Base-by-base conservation (phyloP, 371 early-diverging fungal species). In the Mortierella sp. region DNA sequence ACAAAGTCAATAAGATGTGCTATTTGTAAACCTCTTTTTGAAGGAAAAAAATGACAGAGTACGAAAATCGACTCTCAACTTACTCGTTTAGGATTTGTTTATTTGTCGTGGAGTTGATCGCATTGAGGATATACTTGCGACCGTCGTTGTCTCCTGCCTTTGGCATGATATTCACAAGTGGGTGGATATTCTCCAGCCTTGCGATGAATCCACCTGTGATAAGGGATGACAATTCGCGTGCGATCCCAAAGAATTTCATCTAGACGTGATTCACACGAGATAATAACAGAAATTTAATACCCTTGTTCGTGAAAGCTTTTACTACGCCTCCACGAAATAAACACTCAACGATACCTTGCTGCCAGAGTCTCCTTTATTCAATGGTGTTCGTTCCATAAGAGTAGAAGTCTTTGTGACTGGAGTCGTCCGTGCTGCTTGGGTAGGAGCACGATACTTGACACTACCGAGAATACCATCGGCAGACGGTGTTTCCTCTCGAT, bases 71-170 rank as follows among this genome's bases (percentile, higher is more conserved):
- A 22, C 10, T 61, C 22, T 9, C 10, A 7, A 61, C 61, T 22
- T 69, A 79, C 79, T 52, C 66, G 26, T 61, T 37, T 9, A 70
- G 70, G 26, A 79, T 67, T 37, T 11, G 43, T 50, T 48, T 22
- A 4, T 34, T 19, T 29, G 71, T 74, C 8, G 79, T 79, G 5
- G 44, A 71, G 29, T 70, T 48, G 19, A 79, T 67, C 1, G 71
- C 58, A 39, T 74, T 79, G 22, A 79, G 74, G 34, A 79, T 70
- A 45, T 66, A 44, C 39, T 58, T 74, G 61, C 45, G 74, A 1
- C 68, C 74, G 11, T 6, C 41, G 19, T 43, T 10, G 22, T 74
- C 71, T 6, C 41, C 39, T 11, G 71, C 61, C 6, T 19, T 4
- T 29, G 26, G 19, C 79, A 79, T 74, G 14, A 79, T 13, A 4